Conservation (phyloP, 352 stramenopile genomes). For the Aphanomyces invadans region DNA sequence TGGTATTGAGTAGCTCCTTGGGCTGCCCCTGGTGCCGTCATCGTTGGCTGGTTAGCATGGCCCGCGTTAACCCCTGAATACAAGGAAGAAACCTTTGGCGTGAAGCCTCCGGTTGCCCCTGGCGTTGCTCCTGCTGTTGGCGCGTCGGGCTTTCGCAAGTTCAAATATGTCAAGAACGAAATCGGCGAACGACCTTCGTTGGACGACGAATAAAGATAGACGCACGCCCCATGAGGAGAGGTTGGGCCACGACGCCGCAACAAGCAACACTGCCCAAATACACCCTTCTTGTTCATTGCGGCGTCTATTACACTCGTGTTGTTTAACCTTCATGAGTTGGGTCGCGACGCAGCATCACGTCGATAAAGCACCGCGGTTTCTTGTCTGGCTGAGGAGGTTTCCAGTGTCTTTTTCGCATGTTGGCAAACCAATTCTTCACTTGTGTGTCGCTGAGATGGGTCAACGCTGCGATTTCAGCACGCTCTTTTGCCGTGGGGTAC, state of each 20-base stretch:
- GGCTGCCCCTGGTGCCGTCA: constrained; percentile 39
- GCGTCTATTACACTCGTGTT: neutral
- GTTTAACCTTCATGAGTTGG: neutral
- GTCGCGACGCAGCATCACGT: constrained; percentile 55
- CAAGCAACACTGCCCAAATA: neutral
- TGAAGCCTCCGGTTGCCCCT: constrained; percentile 32
- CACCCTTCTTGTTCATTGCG: neutral
- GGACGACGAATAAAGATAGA: constrained; percentile 40
- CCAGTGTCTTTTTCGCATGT: constrained; percentile 86
- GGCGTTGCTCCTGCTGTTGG: constrained; percentile 27
- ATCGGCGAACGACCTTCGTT: constrained; percentile 65
- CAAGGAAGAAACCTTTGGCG: constrained; percentile 66
- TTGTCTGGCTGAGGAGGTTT: constrained; percentile 43
- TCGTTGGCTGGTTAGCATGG: constrained; percentile 64
- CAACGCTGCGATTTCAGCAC: constrained; percentile 51
- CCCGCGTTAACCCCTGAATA: constrained; percentile 55
- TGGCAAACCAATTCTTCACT: constrained; percentile 84
- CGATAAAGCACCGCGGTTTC: constrained; percentile 69
- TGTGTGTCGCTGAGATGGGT: constrained; percentile 72
- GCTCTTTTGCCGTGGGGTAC: constrained; percentile 63
- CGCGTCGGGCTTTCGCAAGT: constrained; percentile 44
- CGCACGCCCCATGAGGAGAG: neutral
- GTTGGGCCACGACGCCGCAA: neutral
- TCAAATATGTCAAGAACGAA: constrained; percentile 69
- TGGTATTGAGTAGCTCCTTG: constrained; percentile 33